These are phyloP conservation scores for Leccinum boreale DNA, from an alignment of 768 basidiomycete species.

Conservation along the genomic window DNA sequence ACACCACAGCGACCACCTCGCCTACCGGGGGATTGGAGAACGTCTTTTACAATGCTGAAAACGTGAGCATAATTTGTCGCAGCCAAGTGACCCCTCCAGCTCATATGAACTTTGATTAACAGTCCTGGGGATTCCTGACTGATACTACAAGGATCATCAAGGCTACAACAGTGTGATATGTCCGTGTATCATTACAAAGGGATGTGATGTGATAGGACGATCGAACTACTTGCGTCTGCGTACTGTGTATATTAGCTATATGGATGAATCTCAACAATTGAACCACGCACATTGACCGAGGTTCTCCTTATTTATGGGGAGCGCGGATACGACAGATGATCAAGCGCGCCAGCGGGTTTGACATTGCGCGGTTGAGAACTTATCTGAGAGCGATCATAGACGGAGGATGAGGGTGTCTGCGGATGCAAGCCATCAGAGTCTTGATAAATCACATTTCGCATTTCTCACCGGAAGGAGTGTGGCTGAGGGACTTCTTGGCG, in stretches of 20 bases:
- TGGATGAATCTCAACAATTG: not conserved
- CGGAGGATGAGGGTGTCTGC: not conserved
- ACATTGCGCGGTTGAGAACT: not conserved
- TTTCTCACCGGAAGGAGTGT: conserved; percentile 2
- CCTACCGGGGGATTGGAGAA: conserved; percentile 55
- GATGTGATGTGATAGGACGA: not conserved
- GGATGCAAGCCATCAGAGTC: not conserved
- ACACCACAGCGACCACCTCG: conserved; percentile 61
- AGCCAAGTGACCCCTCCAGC: not conserved
- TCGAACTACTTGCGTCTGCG: not conserved
- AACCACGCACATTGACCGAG: conserved; percentile 6
- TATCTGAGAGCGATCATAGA: not conserved
- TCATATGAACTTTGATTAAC: not conserved
- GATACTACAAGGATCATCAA: conserved; percentile 31
- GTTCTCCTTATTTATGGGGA: not conserved
- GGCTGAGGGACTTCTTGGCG: conserved; percentile 18
- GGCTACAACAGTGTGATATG: conserved; percentile 4
- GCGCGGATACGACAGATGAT: not conserved
- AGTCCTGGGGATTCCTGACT: conserved; percentile 55
- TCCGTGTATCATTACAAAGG: not conserved
- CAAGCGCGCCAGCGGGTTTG: not conserved
- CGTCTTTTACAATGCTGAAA: conserved; percentile 53
- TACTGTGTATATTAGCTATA: conserved; percentile 5
- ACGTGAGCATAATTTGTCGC: conserved; percentile 36
- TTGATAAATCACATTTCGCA: not conserved